Percentiles rank a stretch among this genome's conserved stretches.
Conservation (phyloP, 1,284 basidiomycete species). For the Leccinum ponderosum region DNA sequence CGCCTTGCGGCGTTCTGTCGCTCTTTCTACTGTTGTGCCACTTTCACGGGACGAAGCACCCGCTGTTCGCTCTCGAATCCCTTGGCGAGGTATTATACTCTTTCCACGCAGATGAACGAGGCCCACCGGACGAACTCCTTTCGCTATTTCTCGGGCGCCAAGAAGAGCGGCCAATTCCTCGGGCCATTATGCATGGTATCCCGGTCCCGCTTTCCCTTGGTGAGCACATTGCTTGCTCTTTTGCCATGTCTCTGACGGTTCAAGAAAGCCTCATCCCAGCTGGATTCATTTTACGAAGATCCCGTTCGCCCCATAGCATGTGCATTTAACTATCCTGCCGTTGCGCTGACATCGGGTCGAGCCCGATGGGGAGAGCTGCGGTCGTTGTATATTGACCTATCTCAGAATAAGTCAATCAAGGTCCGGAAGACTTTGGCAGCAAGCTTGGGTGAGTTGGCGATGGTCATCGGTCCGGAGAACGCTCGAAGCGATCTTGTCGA, state of each 20-base stretch:
- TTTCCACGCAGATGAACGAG: constrained; percentile 69
- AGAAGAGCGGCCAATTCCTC: constrained; percentile 41
- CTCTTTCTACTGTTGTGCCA: constrained; percentile 59
- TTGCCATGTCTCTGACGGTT: constrained; percentile 11
- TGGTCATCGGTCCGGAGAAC: constrained; percentile 76
- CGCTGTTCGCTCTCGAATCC: constrained; percentile 83
- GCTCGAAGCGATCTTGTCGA: constrained; percentile 72
- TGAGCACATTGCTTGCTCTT: constrained; percentile 4
- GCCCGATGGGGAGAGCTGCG: constrained; percentile 80
- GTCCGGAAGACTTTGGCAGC: constrained; percentile 83
- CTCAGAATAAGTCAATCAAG: constrained; percentile 56
- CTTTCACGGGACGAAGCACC: constrained; percentile 70
- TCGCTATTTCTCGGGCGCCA: constrained; percentile 71
- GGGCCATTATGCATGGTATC: constrained; percentile 3
- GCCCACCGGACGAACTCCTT: constrained; percentile 81
- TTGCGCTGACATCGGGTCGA: constrained; percentile 81
- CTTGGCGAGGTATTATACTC: constrained; percentile 91
- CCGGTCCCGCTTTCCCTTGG: constrained; percentile 18
- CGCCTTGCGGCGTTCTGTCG: constrained; percentile 57
- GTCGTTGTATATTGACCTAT: constrained; percentile 67
- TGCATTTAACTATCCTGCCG: constrained; percentile 95
- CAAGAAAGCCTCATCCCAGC: constrained; percentile 22
- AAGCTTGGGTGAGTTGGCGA: constrained; percentile 87
- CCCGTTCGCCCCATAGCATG: constrained; percentile 83
- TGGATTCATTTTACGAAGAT: constrained; percentile 50